Base-by-base conservation (phyloP, 345 rosid genomes). In the Sisymbrium altissimum region DNA sequence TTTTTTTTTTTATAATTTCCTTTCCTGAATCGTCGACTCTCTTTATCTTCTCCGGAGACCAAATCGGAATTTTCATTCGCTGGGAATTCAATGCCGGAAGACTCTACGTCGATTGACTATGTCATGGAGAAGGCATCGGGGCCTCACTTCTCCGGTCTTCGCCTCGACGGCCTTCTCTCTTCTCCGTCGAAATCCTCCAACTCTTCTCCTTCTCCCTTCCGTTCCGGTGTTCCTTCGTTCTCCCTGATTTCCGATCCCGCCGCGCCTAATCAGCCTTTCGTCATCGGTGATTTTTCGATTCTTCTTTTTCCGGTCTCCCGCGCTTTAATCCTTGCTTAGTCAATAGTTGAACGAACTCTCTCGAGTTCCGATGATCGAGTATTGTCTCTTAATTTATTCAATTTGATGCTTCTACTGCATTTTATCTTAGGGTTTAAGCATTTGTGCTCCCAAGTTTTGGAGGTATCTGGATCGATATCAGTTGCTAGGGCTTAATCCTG, bases 141-240 rank as follows among this genome's bases (percentile, higher is more conserved):
- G 41, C 93, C 97, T 18, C 99, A 96, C 89, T 96, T 92, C 89
- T 96, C 99, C 76, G 98, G 99, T 77, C 86, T 96, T 45, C 99
- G 89, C 53, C 83, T 86, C 36, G 96, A 92, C 79, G 88, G 89
- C 48, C 87, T 84, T 45, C 83, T 79, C 40, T 82, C 97, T 25
- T 82, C 93, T 13, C 83, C 93, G 14, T 73, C 86, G 1, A 66
- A 88, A 35, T 78, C 90, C 1, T 56, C 92, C 25, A 30, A 70
- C 60, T 70, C 85, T 23, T 71, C 90, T 49, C 62, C 89, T 40
- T 79, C 79, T 48, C 73, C 27, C 57, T 60, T 79, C 39, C 82
- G 82, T 0, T 21, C 75, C 0, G 66, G 48, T 7, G 58, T 23
- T 39, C 32, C 82, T 7, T 25, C 72, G 17, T 73, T 46, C 17